Conservation (phyloP, 179 eudicot species). For the Amaranthus tricolor region DNA sequence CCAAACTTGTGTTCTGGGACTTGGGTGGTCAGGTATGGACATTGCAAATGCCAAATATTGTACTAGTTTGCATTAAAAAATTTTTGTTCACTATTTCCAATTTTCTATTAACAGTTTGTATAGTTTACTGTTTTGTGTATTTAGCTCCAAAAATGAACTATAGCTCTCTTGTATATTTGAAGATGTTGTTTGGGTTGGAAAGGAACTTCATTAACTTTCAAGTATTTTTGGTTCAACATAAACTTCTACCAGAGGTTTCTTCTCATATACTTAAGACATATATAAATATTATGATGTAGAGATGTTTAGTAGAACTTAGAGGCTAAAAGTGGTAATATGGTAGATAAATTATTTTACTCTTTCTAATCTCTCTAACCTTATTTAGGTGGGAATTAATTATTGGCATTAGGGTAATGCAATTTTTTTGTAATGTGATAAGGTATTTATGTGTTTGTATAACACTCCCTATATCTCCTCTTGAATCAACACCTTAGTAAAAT, state of each 20-base stretch:
- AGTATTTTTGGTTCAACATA: background rate
- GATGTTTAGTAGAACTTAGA: background rate
- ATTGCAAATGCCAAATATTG: background rate
- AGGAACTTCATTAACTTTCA: background rate
- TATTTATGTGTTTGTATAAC: no score
- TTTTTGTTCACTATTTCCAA: background rate
- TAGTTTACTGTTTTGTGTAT: background rate
- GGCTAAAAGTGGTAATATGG: background rate
- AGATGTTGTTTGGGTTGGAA: background rate
- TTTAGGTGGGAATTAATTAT: no score
- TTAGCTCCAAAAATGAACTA: background rate
- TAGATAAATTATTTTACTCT: background rate
- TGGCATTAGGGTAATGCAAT: no score
- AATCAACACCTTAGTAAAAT: no score
- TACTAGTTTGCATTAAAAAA: background rate
- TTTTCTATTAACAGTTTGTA: background rate
- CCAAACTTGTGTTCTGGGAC: slow-evolving; percentile 98
- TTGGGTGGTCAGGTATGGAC: slow-evolving; percentile 95
- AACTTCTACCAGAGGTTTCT: background rate
- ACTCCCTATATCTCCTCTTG: no score
- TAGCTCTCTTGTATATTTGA: background rate
- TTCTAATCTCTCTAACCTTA: background rate
- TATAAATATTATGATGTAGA: background rate
- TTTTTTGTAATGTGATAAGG: no score
- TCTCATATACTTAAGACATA: background rate